Base-by-base conservation (phyloP, 305 asterid genomes). In the Ajuga reptans region DNA sequence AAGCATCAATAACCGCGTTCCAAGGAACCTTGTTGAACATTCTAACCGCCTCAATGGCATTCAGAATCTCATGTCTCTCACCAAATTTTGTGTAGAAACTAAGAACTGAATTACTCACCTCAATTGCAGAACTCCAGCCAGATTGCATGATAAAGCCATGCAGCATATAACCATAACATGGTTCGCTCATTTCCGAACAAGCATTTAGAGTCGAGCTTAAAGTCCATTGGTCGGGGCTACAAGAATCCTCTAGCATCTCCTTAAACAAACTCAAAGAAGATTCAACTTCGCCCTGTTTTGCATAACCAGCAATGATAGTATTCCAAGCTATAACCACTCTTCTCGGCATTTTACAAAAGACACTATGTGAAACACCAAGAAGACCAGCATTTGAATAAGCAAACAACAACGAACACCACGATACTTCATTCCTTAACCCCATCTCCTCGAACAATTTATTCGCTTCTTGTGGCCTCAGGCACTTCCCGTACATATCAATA, bases 351-450 rank as follows among this genome's bases (percentile, higher is more conserved):
- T 74, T 56, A 43, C 27, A 45, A 42, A 89, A 83, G 10, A 87
- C 58, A 46, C 50, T 16, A 46, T 6, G 2, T 0, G 92, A 84
- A 50, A 15, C 45, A 55, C 80, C 87, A 36, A 85, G 83, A 27
- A 52, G 57, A 27, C 86, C 82, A 37, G 52, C 78, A 79, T 76
- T 87, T 17, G 76, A 75, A 36, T 77, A 82, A 50, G 90, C 87
- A 85, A 83, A 87, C 84, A 89, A 64, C 68, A 89, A 54, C 31
- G 95, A 87, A 77, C 95, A 87, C 96, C 95, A 91, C 3, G 91
- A 91, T n/a, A 91, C 83, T 53, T 83, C 92, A 60, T 86, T 86
- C 80, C 70, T 84, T 10, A 41, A 57, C 42, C 71, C 84, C 92
- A 84, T 84, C 71, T 77, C 90, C 68, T 78, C 84, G 75, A 91